phyloP scores from a whole-genome alignment of 2,329 filamentous ascomycete species.

The Akanthomyces dipterigenus region DNA sequence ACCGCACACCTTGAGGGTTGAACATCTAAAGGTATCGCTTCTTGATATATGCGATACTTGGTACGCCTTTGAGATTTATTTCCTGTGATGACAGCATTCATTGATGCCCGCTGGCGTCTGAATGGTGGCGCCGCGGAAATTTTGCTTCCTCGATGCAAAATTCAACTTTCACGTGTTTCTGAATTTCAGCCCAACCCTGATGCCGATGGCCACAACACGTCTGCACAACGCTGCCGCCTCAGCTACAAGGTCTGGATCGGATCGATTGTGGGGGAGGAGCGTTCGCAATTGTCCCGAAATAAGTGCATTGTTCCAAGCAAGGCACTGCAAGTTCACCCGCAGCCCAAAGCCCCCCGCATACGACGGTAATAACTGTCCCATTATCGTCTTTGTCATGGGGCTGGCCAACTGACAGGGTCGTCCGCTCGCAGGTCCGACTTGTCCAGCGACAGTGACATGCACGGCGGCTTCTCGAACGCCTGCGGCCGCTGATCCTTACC shows the following conservation, averaged over 20 bases:
- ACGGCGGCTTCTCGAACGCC: neutral
- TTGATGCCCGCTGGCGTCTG: neutral
- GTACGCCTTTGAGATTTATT: no score
- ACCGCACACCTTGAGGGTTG: no score
- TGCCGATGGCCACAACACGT: neutral
- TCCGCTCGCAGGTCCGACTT: neutral
- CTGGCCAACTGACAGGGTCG: neutral
- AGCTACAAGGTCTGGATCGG: neutral
- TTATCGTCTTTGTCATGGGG: neutral
- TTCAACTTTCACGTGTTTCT: no score
- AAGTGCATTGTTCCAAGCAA: neutral
- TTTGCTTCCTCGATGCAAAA: neutral
- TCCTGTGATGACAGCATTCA: neutral
- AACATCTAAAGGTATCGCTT: no score
- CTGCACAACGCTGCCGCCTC: neutral
- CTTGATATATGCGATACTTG: no score
- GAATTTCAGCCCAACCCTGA: neutral
- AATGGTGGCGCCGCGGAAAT: neutral
- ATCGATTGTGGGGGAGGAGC: constrained; percentile 7
- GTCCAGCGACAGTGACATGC: neutral
- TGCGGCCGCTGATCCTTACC: neutral
- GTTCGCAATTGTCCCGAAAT: neutral
- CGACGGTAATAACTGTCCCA: neutral
- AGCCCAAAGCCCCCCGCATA: neutral
- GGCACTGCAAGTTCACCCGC: neutral